A percentile compares a stretch with the other conserved stretches of the same genome.
These are phyloP conservation scores for Globisporangium takayamanum DNA, from an alignment of 352 stramenopile genomes.

Conservation along the genomic window DNA sequence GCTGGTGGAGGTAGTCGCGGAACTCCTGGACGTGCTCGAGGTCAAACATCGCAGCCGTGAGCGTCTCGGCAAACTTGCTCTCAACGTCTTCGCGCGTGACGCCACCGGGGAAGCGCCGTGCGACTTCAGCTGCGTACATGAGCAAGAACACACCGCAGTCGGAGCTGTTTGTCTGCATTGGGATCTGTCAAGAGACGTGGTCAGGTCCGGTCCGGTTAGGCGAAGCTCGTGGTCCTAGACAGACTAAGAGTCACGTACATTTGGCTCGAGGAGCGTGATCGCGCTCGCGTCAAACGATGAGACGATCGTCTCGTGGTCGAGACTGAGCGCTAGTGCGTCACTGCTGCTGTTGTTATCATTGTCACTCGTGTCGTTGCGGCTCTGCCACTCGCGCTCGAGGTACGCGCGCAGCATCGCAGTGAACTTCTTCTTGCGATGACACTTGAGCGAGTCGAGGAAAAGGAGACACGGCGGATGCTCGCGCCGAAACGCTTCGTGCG, in stretches of 20 bases:
- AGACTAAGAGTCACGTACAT: slow-evolving; percentile 35
- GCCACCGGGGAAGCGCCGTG: slow-evolving; percentile 48
- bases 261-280: slow-evolving; percentile 57
- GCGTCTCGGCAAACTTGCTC: slow-evolving; percentile 29
- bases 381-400: slow-evolving; percentile 78
- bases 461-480: slow-evolving; percentile 76
- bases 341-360: slow-evolving; percentile 7
- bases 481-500: slow-evolving; percentile 25
- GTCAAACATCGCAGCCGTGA: slow-evolving; percentile 59
- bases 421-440: slow-evolving; percentile 89
- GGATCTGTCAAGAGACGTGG: slow-evolving; percentile 46
- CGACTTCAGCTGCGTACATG: slow-evolving; percentile 69
- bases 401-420: slow-evolving; percentile 78
- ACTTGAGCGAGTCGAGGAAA: slow-evolving; percentile 94
- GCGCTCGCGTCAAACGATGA: slow-evolving; percentile 46
- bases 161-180: slow-evolving; percentile 90
- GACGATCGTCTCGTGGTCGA: slow-evolving; percentile 21
- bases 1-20: slow-evolving; percentile 66
- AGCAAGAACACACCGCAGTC: slow-evolving; percentile 89
- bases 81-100: slow-evolving; percentile 49
- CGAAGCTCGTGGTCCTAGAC: not conserved
- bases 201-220: not conserved
- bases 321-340: not conserved
- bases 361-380: slow-evolving; percentile 3
- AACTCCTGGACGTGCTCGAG: slow-evolving; percentile 43